Base-by-base conservation (phyloP, 2,329 filamentous ascomycete genomes). In the Aspergillus puulaauensis region DNA sequence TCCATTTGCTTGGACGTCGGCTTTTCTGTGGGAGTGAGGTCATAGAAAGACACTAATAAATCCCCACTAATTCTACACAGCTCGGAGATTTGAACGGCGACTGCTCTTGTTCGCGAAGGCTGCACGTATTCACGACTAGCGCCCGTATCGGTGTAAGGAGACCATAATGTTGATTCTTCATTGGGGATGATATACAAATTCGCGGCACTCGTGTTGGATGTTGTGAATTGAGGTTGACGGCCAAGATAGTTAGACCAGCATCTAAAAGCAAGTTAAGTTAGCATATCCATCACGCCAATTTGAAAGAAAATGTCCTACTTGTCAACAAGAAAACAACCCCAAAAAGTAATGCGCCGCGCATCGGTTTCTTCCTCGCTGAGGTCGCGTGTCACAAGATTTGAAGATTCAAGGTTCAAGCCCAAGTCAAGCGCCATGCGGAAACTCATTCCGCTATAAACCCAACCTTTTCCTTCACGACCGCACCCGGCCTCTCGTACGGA, bases 161-260 rank as follows among this genome's bases (percentile, higher is more conserved):
- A 88, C 95, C 95, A 99, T 19, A 83, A 80, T 66, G 91, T 88
- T 3, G 90, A 83, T 66, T 99, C 95, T 72, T 98, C 95, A 52
- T 86, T 83, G 0, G 92, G 92, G 65, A 96, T 95, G 11, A 97
- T 91, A 59, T 97, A 93, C 63, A 91, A 90, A 72, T 93, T 96
- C 24, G 91, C 89, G 1, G 92, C 90, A 35, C 89, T 96, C 66
- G 91, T 90, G 7, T 90, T 90, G 31, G 86, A 86, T 43, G 86
- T 87, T 0, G 91, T 88, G 11, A 98, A 79, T 73, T 97, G 93
- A 11, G 95, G 93, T 61, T 97, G 81, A 44, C 95, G 88, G 48
- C 95, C 93, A 24, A 98, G 84, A 67, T 98, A 98, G 72, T 97
- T 98, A 50, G 93, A 96, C 93, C 93, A 98, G 73, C 91, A 96